These are phyloP conservation scores for Metarhizium sp. DNA, from an alignment of 2,329 filamentous ascomycete genomes.

Conservation along the genomic window DNA sequence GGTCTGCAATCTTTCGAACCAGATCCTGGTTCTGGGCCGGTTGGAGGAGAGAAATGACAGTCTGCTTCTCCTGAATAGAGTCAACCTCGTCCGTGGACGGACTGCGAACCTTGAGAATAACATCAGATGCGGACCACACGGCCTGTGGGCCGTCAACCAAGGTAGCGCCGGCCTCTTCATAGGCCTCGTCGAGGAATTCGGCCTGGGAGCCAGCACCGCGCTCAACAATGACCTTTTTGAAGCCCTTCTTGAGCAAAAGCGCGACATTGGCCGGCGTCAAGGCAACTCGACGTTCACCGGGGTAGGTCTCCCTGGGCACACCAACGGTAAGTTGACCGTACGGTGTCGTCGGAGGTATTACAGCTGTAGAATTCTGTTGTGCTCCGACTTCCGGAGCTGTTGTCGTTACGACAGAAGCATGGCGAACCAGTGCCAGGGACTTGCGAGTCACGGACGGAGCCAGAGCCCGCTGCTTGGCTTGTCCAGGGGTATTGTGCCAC, in stretches of 20 bases:
- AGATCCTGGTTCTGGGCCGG: constrained; percentile 70
- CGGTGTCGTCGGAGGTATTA: constrained; percentile 41
- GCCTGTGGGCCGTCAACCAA: constrained; percentile 56
- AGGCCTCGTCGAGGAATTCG: constrained; percentile 69
- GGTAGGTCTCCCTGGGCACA: constrained; percentile 69
- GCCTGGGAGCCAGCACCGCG: constrained; percentile 69
- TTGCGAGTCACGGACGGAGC: constrained; percentile 17
- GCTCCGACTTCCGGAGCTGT: constrained; percentile 12
- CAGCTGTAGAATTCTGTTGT: constrained; percentile 30
- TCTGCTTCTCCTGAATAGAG: constrained; percentile 57
- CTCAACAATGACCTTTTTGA: constrained; percentile 67
- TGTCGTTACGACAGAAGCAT: constrained; percentile 24
- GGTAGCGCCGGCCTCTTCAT: constrained; percentile 68
- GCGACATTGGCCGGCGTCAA: constrained; percentile 77
- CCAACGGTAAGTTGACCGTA: constrained; percentile 69
- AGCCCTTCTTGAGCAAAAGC: constrained; percentile 78
- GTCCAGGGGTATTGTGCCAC: constrained; percentile 28
- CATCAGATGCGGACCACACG: constrained; percentile 69
- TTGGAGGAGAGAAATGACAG: constrained; percentile 75
- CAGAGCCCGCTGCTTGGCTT: constrained; percentile 18
- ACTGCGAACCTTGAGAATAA: constrained; percentile 75
- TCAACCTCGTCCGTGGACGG: constrained; percentile 63
- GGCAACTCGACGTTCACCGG: constrained; percentile 73
- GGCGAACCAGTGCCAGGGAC: constrained; percentile 28
- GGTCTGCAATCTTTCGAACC: constrained; percentile 61